Conservation (phyloP, 2,329 filamentous ascomycete species). For the Monosporascus sp. region DNA sequence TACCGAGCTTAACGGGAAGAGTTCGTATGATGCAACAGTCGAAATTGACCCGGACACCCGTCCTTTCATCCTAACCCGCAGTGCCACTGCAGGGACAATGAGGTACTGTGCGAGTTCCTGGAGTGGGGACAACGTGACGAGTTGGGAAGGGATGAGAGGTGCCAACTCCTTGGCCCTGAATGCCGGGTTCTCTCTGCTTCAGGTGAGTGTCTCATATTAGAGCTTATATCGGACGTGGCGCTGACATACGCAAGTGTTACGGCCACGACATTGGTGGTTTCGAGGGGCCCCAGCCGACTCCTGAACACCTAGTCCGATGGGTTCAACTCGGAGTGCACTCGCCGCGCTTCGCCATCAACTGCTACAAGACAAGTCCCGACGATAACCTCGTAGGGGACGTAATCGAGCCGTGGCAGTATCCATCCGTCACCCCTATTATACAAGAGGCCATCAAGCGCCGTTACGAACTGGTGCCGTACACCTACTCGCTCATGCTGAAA, state of each 20-base stretch:
- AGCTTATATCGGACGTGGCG: neutral
- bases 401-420: slow-evolving; percentile 76
- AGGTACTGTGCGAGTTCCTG: slow-evolving; percentile 67
- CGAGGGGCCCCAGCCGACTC: slow-evolving; percentile 66
- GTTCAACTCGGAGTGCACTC: slow-evolving; percentile 67
- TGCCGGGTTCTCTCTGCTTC: slow-evolving; percentile 63
- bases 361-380: slow-evolving; percentile 65
- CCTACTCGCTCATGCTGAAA: slow-evolving; percentile 60
- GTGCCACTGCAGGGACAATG: slow-evolving; percentile 66
- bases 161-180: slow-evolving; percentile 65
- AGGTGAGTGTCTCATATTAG: slow-evolving; percentile 31
- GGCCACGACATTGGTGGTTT: slow-evolving; percentile 75
- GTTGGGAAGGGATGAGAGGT: slow-evolving; percentile 69
- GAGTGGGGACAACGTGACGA: slow-evolving; percentile 72
- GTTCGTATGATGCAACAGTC: slow-evolving; percentile 62
- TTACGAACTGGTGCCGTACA: slow-evolving; percentile 68
- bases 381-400: slow-evolving; percentile 67
- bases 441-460: slow-evolving; percentile 63
- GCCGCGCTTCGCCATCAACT: slow-evolving; percentile 70
- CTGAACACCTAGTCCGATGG: slow-evolving; percentile 69
- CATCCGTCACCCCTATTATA: slow-evolving; percentile 57
- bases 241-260: slow-evolving; percentile 43
- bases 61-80: slow-evolving; percentile 66
- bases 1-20: slow-evolving; percentile 67
- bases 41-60: slow-evolving; percentile 53